Percentiles rank a stretch among this genome's conserved stretches.
Evolutionary conservation across 345 rosid species (phyloP).

Genomic region (Moringa oleifera): DNA sequence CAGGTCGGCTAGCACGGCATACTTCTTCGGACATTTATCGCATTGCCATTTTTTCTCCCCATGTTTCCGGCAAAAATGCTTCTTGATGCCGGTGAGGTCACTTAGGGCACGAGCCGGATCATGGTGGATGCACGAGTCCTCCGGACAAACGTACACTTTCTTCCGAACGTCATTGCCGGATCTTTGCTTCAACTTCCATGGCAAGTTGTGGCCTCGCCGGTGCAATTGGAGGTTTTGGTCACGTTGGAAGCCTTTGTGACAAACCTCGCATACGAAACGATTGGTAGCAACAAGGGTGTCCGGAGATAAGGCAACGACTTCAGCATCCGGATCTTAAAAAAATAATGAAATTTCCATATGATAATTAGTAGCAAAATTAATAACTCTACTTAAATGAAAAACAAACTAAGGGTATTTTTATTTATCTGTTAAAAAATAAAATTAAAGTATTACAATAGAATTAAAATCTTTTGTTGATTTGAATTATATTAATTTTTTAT

Average conservation of each 20-base stretch:
- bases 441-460: too few species aligned
- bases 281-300: conserved; percentile 31
- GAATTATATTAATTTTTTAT: too few species aligned
- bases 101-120: conserved; percentile 62
- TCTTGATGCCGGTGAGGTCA: conserved; percentile 69
- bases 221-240: conserved; percentile 42
- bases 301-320: conserved; percentile 40
- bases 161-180: conserved; percentile 28
- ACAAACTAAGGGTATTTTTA: too few species aligned
- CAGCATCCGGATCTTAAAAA: conserved; percentile 25
- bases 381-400: too few species aligned
- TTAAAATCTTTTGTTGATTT: too few species aligned
- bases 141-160: conserved; percentile 64
- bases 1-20: conserved; percentile 64
- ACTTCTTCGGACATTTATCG: conserved; percentile 56
- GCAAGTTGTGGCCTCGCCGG: conserved; percentile 34
- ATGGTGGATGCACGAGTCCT: conserved; percentile 50
- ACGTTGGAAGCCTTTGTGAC: conserved; percentile 39
- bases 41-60: conserved; percentile 74
- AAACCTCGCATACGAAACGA: conserved; percentile 34
- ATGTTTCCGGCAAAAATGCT: conserved; percentile 65
- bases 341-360: too few species aligned
- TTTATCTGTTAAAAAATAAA: background rate
- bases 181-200: conserved; percentile 33
- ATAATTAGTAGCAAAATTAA: too few species aligned